Base-by-base conservation (phyloP, 2,329 filamentous ascomycete species). In the Fusarium succisae region DNA sequence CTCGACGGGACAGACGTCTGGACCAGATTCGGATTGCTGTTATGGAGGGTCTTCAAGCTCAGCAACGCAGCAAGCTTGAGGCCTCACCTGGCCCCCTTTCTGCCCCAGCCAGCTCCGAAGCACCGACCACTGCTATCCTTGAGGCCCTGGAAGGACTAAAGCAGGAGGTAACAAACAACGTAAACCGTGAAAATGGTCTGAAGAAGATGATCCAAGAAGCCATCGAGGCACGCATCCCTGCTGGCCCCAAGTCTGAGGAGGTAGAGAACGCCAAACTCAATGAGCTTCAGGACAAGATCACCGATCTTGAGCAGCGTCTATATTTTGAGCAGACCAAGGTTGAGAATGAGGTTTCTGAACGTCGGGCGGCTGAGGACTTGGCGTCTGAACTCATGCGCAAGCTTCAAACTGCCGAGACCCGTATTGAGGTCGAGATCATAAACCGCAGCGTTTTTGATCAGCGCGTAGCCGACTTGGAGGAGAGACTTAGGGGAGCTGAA, bases 1-100 rank as follows among this genome's bases (percentile, higher is more conserved):
- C 95, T 24, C 89, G 90, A 65, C 89, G 92, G 70, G 94, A 97
- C 79, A 91, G 92, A 77, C 94, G 91, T 76, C 82, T 95, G 77
- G 95, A 98, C 66, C 94, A 96, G 81, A 94, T 99, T 73, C 92
- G 92, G 61, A 85, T 86, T 30, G 90, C 90, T 48, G 88, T 96
- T 32, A 84, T 92, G 61, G 96, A 98, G 74, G 94, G 93, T 37
- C 84, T 98, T 45, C 86, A 87, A 28, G 80, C 85, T 15, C 89
- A 92, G 63, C 86, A 90, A 57, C 85, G 81, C 55, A 83, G 79
- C 66, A 81, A 82, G 54, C 77, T 80, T 20, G 80, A 79, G 15
- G 79, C 81, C 66, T 66, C 71, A 3, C 54, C 80, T 26, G 69
- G 78, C 22, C 75, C 81, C 17, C 50, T 28, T 26, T 41, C 58